Evolutionary conservation across 768 basidiomycete species (phyloP).

Genomic region (Collybiopsis luxurians): DNA sequence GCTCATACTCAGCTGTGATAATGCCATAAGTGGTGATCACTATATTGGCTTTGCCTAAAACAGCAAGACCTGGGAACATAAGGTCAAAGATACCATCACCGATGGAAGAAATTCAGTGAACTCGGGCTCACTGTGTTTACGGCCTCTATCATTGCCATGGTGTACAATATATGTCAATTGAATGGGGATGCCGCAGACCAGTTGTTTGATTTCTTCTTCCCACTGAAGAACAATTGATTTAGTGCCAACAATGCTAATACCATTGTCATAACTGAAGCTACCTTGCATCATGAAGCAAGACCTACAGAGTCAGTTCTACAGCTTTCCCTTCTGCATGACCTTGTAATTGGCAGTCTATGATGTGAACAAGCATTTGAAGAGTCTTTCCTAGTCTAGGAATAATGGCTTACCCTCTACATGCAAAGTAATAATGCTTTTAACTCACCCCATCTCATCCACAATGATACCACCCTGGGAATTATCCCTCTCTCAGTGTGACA

Average conservation of each 20-base stretch:
- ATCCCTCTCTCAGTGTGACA: conserved; percentile 76
- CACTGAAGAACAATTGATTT: conserved; percentile 88
- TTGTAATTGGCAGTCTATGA: conserved; percentile 75
- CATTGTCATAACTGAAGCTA: conserved; percentile 72
- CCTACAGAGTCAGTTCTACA: background rate
- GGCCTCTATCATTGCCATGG: conserved; percentile 42
- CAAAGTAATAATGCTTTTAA: background rate
- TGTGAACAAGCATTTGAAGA: conserved; percentile 83
- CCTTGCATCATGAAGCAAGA: background rate
- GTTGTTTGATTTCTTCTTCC: conserved; percentile 79
- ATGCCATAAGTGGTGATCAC: conserved; percentile 88
- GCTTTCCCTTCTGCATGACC: conserved; percentile 60
- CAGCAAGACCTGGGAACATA: conserved; percentile 55
- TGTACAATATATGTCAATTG: conserved; percentile 78
- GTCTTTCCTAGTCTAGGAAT: conserved; percentile 75
- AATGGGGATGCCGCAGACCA: no score
- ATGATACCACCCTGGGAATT: conserved; percentile 89
- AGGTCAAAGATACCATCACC: no score
- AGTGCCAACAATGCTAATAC: conserved; percentile 82
- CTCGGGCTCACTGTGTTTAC: background rate
- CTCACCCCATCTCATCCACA: conserved; percentile 88
- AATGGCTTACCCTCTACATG: no score
- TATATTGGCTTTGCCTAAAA: conserved; percentile 57
- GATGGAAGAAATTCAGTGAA: background rate
- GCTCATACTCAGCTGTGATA: conserved; percentile 78